Percentiles rank a stretch among this genome's conserved stretches.
phyloP scores from a whole-genome alignment of 768 basidiomycete species.

The Mycena capillaripes region DNA sequence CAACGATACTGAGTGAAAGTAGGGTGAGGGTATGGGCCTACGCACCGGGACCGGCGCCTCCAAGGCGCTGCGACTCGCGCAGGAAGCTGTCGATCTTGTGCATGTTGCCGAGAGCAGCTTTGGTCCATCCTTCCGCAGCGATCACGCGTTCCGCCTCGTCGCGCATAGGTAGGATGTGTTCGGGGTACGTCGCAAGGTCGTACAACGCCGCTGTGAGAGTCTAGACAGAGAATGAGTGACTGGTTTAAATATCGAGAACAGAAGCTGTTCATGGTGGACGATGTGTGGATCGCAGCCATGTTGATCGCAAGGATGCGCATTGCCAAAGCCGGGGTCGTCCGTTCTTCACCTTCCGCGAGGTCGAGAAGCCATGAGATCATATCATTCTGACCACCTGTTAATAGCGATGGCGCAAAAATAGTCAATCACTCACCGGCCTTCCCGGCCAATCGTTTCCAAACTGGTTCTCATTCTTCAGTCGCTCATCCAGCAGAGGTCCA shows the following conservation, averaged over 20 bases:
- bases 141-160: slow-evolving; percentile 44
- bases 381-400: slow-evolving; percentile 47
- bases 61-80: slow-evolving; percentile 45
- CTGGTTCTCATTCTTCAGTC: slow-evolving; percentile 42
- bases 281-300: slow-evolving; percentile 47
- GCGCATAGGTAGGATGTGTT: slow-evolving; percentile 40
- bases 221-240: too few relatives aligned
- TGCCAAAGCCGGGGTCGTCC: slow-evolving; percentile 43
- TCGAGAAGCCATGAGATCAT: slow-evolving; percentile 57
- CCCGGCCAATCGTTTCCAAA: slow-evolving; percentile 44
- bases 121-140: slow-evolving; percentile 48
- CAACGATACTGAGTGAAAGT: background rate
- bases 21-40: background rate
- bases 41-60: slow-evolving; percentile 20
- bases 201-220: slow-evolving; percentile 37
- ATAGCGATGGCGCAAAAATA: slow-evolving; percentile 1
- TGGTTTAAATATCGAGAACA: too few relatives aligned
- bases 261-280: background rate
- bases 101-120: slow-evolving; percentile 48
- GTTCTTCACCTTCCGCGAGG: slow-evolving; percentile 40
- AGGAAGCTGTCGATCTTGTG: slow-evolving; percentile 39
- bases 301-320: slow-evolving; percentile 52
- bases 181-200: slow-evolving; percentile 36
- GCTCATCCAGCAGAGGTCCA: slow-evolving; percentile 49
- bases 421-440: slow-evolving; percentile 41